These are phyloP conservation scores for Zymoseptoria passerinii DNA, from an alignment of 2,329 filamentous ascomycete species.

Conservation along the genomic window DNA sequence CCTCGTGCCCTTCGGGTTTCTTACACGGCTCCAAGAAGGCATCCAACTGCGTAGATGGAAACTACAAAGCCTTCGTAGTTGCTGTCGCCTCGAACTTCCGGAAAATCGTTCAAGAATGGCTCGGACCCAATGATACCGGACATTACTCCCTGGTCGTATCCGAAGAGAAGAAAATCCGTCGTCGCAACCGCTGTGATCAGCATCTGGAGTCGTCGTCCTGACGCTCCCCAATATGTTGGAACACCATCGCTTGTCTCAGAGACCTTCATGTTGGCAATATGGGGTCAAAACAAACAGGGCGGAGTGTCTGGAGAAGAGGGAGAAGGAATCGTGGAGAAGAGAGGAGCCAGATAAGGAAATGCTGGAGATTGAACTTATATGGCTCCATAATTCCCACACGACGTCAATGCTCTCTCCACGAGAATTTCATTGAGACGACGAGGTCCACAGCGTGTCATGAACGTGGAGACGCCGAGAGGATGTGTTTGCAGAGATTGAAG, in stretches of 20 bases:
- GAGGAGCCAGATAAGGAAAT: neutral
- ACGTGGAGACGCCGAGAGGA: neutral
- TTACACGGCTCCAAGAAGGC: constrained; percentile 36
- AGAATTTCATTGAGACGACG: neutral
- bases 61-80: constrained; percentile 44
- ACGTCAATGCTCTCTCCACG: neutral
- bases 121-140: constrained; percentile 34
- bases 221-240: constrained; percentile 18
- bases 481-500: neutral
- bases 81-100: constrained; percentile 33
- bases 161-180: constrained; percentile 12
- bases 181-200: constrained; percentile 14
- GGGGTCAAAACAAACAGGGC: neutral
- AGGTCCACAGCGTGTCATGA: neutral
- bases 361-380: neutral
- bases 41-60: constrained; percentile 46
- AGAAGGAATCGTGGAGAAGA: neutral
- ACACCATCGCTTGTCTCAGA: constrained; percentile 11
- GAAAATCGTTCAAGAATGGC: constrained; percentile 31
- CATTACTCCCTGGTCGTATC: constrained; percentile 30
- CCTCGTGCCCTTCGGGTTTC: too few relatives aligned
- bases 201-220: constrained; percentile 10
- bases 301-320: neutral
- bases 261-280: constrained; percentile 10
- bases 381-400: neutral